Evolutionary conservation across 768 basidiomycete species (phyloP), one percentile per base, ranked within the genome.

Genomic region (Royoungia palumana): DNA sequence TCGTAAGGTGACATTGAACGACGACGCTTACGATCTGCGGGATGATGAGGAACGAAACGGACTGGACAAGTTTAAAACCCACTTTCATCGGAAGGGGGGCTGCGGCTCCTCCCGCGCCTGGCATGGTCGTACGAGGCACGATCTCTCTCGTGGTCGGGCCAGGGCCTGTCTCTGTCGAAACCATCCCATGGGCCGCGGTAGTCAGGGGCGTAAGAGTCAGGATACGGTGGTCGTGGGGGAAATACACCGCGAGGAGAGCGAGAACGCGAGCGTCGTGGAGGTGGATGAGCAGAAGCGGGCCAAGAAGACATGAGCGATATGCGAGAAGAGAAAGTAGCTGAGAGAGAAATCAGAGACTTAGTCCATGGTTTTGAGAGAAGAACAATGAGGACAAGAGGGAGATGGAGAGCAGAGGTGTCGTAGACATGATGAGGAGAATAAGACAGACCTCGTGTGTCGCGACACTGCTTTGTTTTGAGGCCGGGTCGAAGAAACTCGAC

Each of bases 391-490:
- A 78, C 74, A 78, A 74, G 78, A 75, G 76, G 73, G 74, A 60
- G 81, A 79, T 78, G 62, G 68, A 76, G 73, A 75, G 79, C 76
- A 75, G 74, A 81, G 79, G 84, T 80, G 83, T 60, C 47, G 58
- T 54, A 85, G 82, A 86, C 87, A 89, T 89, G 81, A 83, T 80
- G 82, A 60, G 64, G 59, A 83, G 65, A 67, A 65, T 62, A 83
- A 83, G 79, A 91, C 88, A 87, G 88, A 91, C 88, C 88, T 91
- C 87, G 85, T 82, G 77, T 75, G 70, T 69, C 73, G 72, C 75
- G 71, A 72, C 70, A 74, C 74, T 64, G 64, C 51, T 57, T 53
- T 63, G 58, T 61, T 68, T 68, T 70, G 59, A 60, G 75, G 54
- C 62, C 44, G 51, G 35, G 54, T 54, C 61, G 49, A 59, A 47